phyloP scores from a whole-genome alignment of 805 yeast species.

The Candida alai region DNA sequence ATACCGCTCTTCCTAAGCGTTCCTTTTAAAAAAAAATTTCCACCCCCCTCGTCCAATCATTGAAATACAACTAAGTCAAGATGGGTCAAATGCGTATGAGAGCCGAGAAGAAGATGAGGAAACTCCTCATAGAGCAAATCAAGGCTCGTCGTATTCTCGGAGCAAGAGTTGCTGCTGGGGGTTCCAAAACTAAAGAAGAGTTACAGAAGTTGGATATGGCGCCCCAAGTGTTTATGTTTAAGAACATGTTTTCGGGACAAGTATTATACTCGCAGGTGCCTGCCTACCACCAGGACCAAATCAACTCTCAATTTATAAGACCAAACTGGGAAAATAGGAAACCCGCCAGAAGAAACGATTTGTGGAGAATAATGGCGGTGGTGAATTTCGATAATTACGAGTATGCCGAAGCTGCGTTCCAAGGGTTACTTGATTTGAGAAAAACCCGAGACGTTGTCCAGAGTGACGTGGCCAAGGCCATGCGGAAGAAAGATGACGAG shows the following conservation, averaged over 20 bases:
- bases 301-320: conserved; percentile 66
- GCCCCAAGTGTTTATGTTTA: conserved; percentile 79
- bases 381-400: conserved; percentile 61
- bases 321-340: conserved; percentile 88
- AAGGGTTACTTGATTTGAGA: conserved; percentile 70
- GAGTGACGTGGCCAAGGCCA: conserved; percentile 54
- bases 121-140: conserved; percentile 42
- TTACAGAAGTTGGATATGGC: conserved; percentile 54
- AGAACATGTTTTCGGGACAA: conserved; percentile 86
- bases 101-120: conserved; percentile 45
- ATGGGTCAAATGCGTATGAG: conserved; percentile 34
- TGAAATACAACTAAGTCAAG: conserved; percentile 13
- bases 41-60: conserved; percentile 1
- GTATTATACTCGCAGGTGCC: conserved; percentile 87
- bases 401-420: conserved; percentile 67
- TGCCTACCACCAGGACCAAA: conserved; percentile 52
- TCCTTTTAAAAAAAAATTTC: too few species aligned
- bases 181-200: conserved; percentile 28
- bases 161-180: conserved; percentile 39
- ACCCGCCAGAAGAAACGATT: conserved; percentile 77
- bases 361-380: conserved; percentile 90
- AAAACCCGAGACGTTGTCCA: conserved; percentile 64
- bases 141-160: conserved; percentile 41
- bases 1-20: too few species aligned
- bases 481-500: conserved; percentile 69